Percentiles rank a stretch among this genome's conserved stretches.
Evolutionary conservation across 305 asterid species (phyloP).

Genomic region (Fraxinus baroniana): DNA sequence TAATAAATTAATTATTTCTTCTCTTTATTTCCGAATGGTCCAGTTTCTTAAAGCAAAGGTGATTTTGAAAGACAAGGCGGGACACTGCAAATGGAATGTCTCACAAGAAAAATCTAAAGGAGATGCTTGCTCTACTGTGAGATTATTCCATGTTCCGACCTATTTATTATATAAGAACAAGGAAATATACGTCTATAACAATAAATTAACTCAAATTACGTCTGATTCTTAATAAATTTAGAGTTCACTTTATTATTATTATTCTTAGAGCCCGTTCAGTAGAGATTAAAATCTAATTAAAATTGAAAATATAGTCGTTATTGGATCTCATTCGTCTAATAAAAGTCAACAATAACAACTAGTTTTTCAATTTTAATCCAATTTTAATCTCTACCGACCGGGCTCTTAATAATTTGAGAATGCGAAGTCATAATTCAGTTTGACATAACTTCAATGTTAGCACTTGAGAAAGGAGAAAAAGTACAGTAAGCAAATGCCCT

Average conservation of each 20-base stretch:
- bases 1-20: not conserved
- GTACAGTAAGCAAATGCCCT: not conserved
- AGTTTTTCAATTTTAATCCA: too few species aligned
- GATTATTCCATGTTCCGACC: not conserved
- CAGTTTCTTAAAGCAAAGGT: not conserved
- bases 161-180: not conserved
- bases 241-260: not conserved
- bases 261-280: too few species aligned
- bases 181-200: not conserved
- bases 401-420: not conserved
- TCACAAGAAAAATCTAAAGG: not conserved
- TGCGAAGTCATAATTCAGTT: not conserved
- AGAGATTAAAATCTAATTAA: too few species aligned
- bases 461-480: not conserved
- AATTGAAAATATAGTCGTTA: too few species aligned
- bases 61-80: slow-evolving; percentile 9
- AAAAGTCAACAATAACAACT: too few species aligned
- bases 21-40: not conserved
- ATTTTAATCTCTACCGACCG: too few species aligned
- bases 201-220: not conserved
- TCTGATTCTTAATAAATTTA: not conserved
- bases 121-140: not conserved
- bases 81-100: slow-evolving; percentile 6
- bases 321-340: too few species aligned
- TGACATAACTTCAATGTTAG: not conserved